A percentile compares a stretch with the other conserved stretches of the same genome.
Conservation (phyloP, 768 basidiomycete species). For the Leccinum rimulosum region DNA sequence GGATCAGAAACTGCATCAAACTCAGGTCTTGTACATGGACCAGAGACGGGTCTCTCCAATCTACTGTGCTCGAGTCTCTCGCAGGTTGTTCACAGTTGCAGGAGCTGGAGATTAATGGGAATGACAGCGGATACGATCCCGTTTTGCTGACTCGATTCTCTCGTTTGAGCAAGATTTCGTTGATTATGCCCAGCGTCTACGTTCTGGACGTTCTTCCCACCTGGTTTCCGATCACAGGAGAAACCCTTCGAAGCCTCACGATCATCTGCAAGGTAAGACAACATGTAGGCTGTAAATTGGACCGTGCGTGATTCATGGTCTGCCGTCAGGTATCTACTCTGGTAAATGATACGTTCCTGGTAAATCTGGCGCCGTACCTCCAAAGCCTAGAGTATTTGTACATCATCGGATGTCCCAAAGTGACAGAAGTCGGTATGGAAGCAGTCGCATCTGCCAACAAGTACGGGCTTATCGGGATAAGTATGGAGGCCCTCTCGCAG, state of each 20-base stretch:
- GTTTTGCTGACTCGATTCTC: constrained; percentile 47
- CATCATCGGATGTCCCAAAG: constrained; percentile 66
- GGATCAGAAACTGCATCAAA: constrained; percentile 58
- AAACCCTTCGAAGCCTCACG: constrained; percentile 54
- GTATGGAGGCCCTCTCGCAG: constrained; percentile 60
- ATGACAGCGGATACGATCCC: constrained; percentile 49
- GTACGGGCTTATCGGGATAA: constrained; percentile 49
- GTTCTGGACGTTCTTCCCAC: constrained; percentile 48
- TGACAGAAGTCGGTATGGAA: constrained; percentile 60
- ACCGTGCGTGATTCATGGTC: not conserved
- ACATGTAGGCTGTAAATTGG: not conserved
- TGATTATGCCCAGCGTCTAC: constrained; percentile 70
- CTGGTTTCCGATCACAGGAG: constrained; percentile 49
- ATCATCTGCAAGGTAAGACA: constrained; percentile 65
- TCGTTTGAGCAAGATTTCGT: constrained; percentile 51
- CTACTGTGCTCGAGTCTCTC: constrained; percentile 56
- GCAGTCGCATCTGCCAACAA: constrained; percentile 45
- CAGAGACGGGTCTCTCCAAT: constrained; percentile 68
- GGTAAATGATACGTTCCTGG: constrained; percentile 57
- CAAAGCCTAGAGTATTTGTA: constrained; percentile 52
- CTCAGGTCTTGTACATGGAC: constrained; percentile 74
- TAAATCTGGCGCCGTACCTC: constrained; percentile 48
- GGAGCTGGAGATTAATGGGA: constrained; percentile 73
- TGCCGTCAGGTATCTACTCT: constrained; percentile 49
- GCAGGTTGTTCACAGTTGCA: constrained; percentile 39